These are phyloP conservation scores for Veloporphyrellus conicus DNA, from an alignment of 1,284 basidiomycete species.

Conservation along the genomic window DNA sequence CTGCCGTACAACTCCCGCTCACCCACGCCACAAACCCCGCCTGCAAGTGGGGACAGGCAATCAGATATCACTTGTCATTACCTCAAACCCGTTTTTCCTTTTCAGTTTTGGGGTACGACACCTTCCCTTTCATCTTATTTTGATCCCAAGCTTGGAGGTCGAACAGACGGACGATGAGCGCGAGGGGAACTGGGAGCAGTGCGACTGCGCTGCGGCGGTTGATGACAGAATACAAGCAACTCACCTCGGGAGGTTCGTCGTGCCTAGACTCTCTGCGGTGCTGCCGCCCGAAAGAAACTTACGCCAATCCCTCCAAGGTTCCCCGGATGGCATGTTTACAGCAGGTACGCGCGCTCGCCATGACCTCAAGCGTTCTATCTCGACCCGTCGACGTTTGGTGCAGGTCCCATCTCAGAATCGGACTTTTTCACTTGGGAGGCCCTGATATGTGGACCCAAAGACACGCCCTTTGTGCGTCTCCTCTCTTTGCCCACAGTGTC, in stretches of 20 bases:
- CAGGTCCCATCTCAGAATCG: conserved; percentile 86
- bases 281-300: neutral
- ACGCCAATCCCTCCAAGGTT: conserved; percentile 45
- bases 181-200: conserved; percentile 42
- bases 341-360: conserved; percentile 70
- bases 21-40: no score
- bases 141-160: no score
- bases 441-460: conserved; percentile 92
- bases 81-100: no score
- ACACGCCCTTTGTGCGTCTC: conserved; percentile 87
- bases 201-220: conserved; percentile 72
- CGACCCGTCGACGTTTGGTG: no score
- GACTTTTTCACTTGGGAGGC: conserved; percentile 99
- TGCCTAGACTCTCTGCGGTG: neutral
- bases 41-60: no score
- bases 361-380: no score
- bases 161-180: conserved; percentile 27
- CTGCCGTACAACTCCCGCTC: no score
- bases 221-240: conserved; percentile 92
- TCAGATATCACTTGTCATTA: no score
- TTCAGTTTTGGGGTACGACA: no score
- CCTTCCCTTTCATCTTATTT: no score
- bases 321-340: conserved; percentile 90
- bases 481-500: neutral
- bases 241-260: conserved; percentile 58